These are phyloP conservation scores for Phoenix roebelenii DNA, from an alignment of 176 grass and related monocot species.

Conservation along the genomic window DNA sequence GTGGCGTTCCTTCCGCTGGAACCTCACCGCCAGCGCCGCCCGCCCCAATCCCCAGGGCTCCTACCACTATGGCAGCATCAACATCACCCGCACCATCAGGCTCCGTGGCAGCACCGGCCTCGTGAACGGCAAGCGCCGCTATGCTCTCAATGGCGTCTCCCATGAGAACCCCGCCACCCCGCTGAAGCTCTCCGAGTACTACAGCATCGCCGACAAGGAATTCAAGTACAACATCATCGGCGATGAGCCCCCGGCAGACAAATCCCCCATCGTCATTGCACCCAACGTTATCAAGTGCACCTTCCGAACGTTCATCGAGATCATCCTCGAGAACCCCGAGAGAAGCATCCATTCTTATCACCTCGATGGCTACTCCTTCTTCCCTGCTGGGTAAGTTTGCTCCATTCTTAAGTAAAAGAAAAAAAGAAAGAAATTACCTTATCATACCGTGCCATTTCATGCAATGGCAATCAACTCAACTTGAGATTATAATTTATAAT, in stretches of 20 bases:
- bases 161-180: conserved; percentile 53
- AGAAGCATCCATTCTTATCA: conserved; percentile 70
- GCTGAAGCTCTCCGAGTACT: conserved; percentile 94
- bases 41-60: conserved; percentile 95
- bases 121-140: conserved; percentile 56
- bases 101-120: conserved; percentile 25
- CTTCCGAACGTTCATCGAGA: conserved; percentile 78
- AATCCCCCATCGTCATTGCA: conserved; percentile 18
- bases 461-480: too few species aligned
- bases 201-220: conserved; percentile 40
- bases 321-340: conserved; percentile 82
- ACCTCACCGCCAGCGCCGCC: conserved; percentile 88
- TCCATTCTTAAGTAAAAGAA: too few species aligned
- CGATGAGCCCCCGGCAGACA: conserved; percentile 36
- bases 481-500: too few species aligned
- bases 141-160: conserved; percentile 74
- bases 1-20: conserved; percentile 87
- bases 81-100: conserved; percentile 90
- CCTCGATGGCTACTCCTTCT: conserved; percentile 84
- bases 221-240: conserved; percentile 76
- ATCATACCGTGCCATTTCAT: not conserved
- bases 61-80: conserved; percentile 94
- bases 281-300: conserved; percentile 56
- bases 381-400: conserved; percentile 51
- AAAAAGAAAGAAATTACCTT: too few species aligned